These are phyloP conservation scores for Aspergillus ruber DNA, from an alignment of 2,329 filamentous ascomycete genomes.

Conservation along the genomic window DNA sequence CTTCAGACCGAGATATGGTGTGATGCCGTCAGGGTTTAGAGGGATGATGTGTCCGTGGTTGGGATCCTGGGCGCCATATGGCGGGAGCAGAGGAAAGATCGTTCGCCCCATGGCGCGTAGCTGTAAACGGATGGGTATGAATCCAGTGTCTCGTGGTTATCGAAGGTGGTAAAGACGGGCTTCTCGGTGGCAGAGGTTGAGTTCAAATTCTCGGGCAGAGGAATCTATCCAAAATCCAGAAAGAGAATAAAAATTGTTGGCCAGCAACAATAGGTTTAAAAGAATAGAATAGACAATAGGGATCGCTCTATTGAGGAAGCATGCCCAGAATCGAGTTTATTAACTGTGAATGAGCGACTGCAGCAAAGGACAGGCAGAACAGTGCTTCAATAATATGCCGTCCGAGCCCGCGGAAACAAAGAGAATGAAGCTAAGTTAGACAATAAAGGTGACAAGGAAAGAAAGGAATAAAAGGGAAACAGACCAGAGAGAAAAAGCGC, in stretches of 20 bases:
- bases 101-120: constrained; percentile 17
- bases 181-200: neutral
- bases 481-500: neutral
- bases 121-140: constrained; percentile 20
- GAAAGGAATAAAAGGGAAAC: too few relatives aligned
- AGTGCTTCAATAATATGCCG: neutral
- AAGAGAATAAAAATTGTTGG: constrained; percentile 5
- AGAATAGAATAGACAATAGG: neutral
- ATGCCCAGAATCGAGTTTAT: constrained; percentile 12
- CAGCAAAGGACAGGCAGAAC: constrained; percentile 2
- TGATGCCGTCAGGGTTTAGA: constrained; percentile 62
- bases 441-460: neutral
- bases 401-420: neutral
- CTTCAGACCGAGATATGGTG: constrained; percentile 85
- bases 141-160: neutral
- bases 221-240: constrained; percentile 1
- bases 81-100: constrained; percentile 34
- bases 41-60: constrained; percentile 52
- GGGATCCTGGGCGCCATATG: constrained; percentile 36
- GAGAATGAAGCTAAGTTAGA: neutral
- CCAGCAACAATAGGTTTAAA: constrained; percentile 13
- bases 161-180: neutral
- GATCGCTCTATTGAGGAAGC: constrained; percentile 6
- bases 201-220: neutral
- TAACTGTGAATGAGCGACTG: constrained; percentile 5